A percentile compares a stretch with the other conserved stretches of the same genome.
phyloP scores from a whole-genome alignment of 352 stramenopile species.

The Phytophthora niederhauseri region DNA sequence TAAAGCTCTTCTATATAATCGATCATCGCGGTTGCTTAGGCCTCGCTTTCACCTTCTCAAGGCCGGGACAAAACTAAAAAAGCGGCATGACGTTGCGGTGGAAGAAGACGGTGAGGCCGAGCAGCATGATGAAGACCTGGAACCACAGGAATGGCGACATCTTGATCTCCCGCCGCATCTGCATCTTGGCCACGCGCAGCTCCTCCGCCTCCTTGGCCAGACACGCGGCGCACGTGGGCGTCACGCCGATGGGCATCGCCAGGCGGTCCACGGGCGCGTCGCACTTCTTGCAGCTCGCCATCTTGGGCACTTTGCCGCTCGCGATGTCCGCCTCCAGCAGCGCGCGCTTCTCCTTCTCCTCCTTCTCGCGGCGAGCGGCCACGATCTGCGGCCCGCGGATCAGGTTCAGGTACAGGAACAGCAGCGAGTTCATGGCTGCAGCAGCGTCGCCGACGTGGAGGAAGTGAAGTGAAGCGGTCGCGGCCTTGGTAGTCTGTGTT shows the following conservation, averaged over 20 bases:
- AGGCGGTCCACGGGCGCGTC: conserved; percentile 55
- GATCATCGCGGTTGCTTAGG: neutral
- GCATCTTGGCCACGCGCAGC: conserved; percentile 26
- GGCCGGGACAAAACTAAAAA: conserved; percentile 32
- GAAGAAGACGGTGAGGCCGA: conserved; percentile 66
- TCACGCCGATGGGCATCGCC: conserved; percentile 32
- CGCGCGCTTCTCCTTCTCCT: conserved; percentile 53
- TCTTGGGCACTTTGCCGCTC: conserved; percentile 50
- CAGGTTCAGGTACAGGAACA: conserved; percentile 81
- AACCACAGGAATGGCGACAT: conserved; percentile 80
- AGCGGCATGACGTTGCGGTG: conserved; percentile 72
- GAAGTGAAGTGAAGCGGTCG: neutral
- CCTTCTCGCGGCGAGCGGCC: conserved; percentile 50
- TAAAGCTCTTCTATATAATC: conserved; percentile 26
- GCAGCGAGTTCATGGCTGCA: conserved; percentile 69
- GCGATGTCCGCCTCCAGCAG: conserved; percentile 57
- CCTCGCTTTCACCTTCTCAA: conserved; percentile 2
- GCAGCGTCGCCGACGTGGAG: neutral
- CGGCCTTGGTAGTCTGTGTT: conserved; percentile 22
- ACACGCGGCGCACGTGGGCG: conserved; percentile 56
- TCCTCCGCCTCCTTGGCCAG: conserved; percentile 37
- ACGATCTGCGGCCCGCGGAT: conserved; percentile 68
- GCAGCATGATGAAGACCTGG: conserved; percentile 62
- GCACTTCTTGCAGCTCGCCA: conserved; percentile 81
- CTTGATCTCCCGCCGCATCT: conserved; percentile 50